Evolutionary conservation across 768 basidiomycete species (phyloP), one percentile per base, ranked within the genome.

Genomic region (Panellus pusillus): DNA sequence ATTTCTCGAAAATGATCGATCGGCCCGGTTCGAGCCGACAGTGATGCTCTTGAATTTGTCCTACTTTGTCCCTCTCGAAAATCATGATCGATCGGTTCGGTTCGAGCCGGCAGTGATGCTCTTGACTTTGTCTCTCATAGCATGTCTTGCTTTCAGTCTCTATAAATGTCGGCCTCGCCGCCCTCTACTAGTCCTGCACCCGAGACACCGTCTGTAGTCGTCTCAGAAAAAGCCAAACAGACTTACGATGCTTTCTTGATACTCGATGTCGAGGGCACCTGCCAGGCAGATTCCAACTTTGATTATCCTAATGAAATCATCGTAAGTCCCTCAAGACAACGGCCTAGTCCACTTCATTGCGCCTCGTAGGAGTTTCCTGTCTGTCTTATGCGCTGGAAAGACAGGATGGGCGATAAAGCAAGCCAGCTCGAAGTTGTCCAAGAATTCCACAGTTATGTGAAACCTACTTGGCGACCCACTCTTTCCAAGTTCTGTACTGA

Each of bases 301-400:
- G 81, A 86, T 50, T 96, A 86, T 72, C 91, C 95, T 2, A 97
- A 97, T 70, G 96, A 98, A 72, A 94, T 98, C 50, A 97, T 98
- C 58, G 96, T 91, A 67, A 65, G 87, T 79, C 17, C 6, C 8
- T n/a, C 14, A 24, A 24, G 50, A 41, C 55, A 42, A 48, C 51
- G 41, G 48, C 37, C 12, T 31, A 24, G n/a, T 18, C 17, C 51
- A 48, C 52, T 24, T 58, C 46, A 44, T 45, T 45, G 31, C 24
- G 6, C 24, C 9, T 50, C 18, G 18, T 68, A 96, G 94, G 94
- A 99, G 71, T 93, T 92, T 72, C 96, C 96, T 6, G 91, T 98
- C 11, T 87, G 89, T 62, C 76, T 99, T 3, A 76, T 98, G 54
- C 81, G 80, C 55, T 98, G 95, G 95, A 79, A 73, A 62, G 83